Conservation (phyloP, 768 basidiomycete species). For the Mycena galopus region DNA sequence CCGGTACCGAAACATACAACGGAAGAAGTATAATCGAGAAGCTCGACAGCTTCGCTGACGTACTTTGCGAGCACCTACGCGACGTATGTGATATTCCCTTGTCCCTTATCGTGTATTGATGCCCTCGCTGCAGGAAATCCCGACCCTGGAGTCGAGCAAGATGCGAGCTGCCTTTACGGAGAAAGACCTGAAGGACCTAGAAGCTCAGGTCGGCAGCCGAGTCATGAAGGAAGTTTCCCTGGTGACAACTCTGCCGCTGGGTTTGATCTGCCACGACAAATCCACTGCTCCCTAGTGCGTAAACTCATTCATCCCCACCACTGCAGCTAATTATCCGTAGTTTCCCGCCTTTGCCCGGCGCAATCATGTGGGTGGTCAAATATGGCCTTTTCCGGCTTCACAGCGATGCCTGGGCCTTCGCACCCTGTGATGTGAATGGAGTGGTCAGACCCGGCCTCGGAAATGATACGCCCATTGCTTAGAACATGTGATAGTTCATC, state of each 20-base stretch:
- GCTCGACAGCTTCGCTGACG: conserved; percentile 45
- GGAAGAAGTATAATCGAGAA: conserved; percentile 38
- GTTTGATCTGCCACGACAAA: conserved; percentile 40
- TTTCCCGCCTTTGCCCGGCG: conserved; percentile 47
- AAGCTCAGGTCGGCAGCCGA: conserved; percentile 40
- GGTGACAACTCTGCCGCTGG: conserved; percentile 42
- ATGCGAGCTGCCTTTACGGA: conserved; percentile 44
- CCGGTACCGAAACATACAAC: conserved; percentile 69
- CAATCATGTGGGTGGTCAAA: conserved; percentile 41
- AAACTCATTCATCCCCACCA: neutral
- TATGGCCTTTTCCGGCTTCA: conserved; percentile 45
- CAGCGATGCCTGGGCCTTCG: conserved; percentile 50
- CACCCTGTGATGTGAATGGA: conserved; percentile 44
- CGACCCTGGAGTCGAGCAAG: conserved; percentile 42
- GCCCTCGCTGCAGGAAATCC: conserved; percentile 41
- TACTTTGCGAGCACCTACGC: conserved; percentile 44
- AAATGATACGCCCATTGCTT: conserved; percentile 21
- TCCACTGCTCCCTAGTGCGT: conserved; percentile 39
- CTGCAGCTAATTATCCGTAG: conserved; percentile 10
- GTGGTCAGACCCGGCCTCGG: conserved; percentile 33
- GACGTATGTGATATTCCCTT: conserved; percentile 35
- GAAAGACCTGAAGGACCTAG: conserved; percentile 44
- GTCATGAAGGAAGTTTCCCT: conserved; percentile 40
- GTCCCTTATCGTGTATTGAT: neutral
- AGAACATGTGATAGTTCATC: neutral